Conservation (phyloP, 371 early-diverging fungal species). For the Mortierella sp. region DNA sequence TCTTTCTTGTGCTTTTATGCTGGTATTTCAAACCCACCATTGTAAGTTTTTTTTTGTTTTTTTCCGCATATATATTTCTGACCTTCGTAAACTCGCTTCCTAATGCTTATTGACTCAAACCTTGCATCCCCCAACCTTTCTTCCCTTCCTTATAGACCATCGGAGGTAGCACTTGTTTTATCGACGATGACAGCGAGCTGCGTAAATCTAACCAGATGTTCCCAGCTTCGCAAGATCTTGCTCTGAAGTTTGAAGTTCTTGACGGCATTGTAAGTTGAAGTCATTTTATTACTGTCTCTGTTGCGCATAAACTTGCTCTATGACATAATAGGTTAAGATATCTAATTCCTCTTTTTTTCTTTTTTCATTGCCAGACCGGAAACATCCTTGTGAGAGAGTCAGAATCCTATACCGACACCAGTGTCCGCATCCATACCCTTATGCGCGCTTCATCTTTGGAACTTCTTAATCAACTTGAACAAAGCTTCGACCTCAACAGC, state of each 20-base stretch:
- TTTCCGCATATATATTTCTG: background rate
- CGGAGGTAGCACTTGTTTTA: background rate
- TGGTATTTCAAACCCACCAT: conserved; percentile 11
- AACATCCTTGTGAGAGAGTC: conserved; percentile 17
- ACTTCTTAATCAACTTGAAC: conserved; percentile 2
- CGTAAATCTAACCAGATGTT: background rate
- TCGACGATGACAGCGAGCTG: background rate
- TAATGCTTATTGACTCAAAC: no score
- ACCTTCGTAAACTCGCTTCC: background rate
- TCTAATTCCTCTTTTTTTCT: background rate
- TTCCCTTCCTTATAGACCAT: background rate
- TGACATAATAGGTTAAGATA: no score
- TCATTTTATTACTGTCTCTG: background rate
- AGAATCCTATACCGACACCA: background rate
- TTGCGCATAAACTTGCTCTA: background rate
- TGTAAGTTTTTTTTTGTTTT: conserved; percentile 25
- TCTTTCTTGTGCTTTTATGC: conserved; percentile 14
- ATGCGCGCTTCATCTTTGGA: background rate
- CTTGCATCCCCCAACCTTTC: no score
- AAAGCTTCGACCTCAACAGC: background rate
- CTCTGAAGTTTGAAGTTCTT: background rate
- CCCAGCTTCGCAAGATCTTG: background rate
- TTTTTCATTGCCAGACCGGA: background rate
- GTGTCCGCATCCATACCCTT: conserved; percentile 6
- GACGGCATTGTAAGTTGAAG: conserved; percentile 25